Evolutionary conservation across 2,329 filamentous ascomycete genomes (phyloP), one percentile per base, ranked within the genome.

Genomic region (Aspergillus luchuensis): DNA sequence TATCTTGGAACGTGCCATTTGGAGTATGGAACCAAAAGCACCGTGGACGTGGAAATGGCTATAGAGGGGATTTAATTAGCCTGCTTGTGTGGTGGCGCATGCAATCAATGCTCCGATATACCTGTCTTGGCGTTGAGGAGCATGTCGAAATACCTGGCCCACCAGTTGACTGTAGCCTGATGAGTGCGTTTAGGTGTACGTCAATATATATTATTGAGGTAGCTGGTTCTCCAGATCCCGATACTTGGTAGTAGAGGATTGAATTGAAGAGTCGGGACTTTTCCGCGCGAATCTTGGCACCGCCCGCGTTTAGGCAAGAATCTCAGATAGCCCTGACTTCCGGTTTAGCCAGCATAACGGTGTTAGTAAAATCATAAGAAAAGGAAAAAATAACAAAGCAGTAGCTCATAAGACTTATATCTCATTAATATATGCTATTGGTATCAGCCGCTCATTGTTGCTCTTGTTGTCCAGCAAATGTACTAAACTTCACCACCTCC

Each of bases 21-120:
- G 64, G 89, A 89, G 76, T 97, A 97, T 0, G 93, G 93, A 8
- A 97, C 92, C 8, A 98, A 84, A 17, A 96, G 84, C 48, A 91
- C 80, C 53, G 81, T 81, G 4, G 84, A 77, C 1, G 89, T 89
- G 3, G 85, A 82, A 33, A 96, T 79, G 17, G 89, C 91, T 96
- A 15, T 57, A 36, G 28, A 47, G 28, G 36, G 23, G 13, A 21
- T 17, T 41, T 58, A 8, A 30, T 28, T 54, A 48, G 33, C n/a
- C 25, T 47, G 13, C 43, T 17, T 25, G 28, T 30, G 36, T 25
- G 21, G 57, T 25, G 21, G 57, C 56, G 36, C 53, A 39, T 19
- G 56, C 23, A 28, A 8, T 41, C 8, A 8, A 45, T 25, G 19
- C 17, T 23, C n/a, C 21, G 43, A 49, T 63, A 45, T 63, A 77